Conservation (phyloP, 441 rosid genomes). For the Manihot esculenta region DNA sequence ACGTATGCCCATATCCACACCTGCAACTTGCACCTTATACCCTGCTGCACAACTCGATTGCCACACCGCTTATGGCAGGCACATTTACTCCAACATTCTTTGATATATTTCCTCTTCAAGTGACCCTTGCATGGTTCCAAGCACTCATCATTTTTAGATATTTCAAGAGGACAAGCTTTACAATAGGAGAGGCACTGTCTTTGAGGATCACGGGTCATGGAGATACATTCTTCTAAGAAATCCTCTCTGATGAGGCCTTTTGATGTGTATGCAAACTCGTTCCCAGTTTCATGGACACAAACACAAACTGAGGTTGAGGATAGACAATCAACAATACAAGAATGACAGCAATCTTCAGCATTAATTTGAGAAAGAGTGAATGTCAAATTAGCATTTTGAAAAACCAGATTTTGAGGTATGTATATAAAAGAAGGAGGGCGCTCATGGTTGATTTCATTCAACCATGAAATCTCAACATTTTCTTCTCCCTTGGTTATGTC, state of each 20-base stretch:
- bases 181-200: conserved; percentile 52
- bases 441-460: conserved; percentile 59
- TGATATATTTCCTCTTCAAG: conserved; percentile 64
- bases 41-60: conserved; percentile 89
- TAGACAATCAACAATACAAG: conserved; percentile 72
- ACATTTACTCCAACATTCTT: conserved; percentile 93
- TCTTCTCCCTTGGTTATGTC: conserved; percentile 85
- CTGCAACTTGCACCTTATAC: conserved; percentile 74
- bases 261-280: conserved; percentile 50
- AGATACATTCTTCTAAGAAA: conserved; percentile 62
- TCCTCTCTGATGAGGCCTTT: conserved; percentile 59
- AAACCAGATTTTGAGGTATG: conserved; percentile 56
- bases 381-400: conserved; percentile 55
- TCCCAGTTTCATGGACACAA: conserved; percentile 51
- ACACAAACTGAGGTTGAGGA: conserved; percentile 47
- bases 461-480: conserved; percentile 64
- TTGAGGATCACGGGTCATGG: conserved; percentile 57
- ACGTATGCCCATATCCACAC: conserved; percentile 26
- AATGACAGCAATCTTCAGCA: conserved; percentile 58
- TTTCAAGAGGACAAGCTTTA: conserved; percentile 71
- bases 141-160: conserved; percentile 51
- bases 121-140: conserved; percentile 86
- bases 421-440: conserved; percentile 61
- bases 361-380: conserved; percentile 59
- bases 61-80: conserved; percentile 80